phyloP scores from a whole-genome alignment of 2,329 filamentous ascomycete genomes.

The Aspergillus jensenii region DNA sequence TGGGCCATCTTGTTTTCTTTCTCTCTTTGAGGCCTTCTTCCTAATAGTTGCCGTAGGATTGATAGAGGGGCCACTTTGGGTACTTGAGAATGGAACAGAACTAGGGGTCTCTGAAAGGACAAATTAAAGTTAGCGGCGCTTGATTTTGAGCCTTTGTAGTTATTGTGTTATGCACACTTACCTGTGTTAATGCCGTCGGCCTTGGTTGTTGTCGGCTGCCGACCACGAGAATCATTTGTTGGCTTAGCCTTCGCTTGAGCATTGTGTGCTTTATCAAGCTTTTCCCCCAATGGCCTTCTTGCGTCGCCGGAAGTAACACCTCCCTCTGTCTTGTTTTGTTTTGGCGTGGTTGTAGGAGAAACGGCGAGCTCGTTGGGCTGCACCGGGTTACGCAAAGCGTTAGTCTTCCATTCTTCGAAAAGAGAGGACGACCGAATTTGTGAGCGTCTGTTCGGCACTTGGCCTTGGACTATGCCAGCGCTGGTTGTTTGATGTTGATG shows the following conservation, averaged over 20 bases:
- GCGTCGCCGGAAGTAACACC: not conserved
- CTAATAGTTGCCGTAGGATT: not conserved
- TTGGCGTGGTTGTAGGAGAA: not conserved
- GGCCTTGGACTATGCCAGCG: not conserved
- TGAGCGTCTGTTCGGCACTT: not conserved
- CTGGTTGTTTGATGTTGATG: not conserved
- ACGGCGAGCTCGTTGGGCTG: not conserved
- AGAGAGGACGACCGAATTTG: constrained; percentile 12
- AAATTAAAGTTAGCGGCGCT: not conserved
- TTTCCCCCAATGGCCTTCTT: not conserved
- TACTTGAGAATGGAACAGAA: not conserved
- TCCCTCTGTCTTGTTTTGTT: not conserved
- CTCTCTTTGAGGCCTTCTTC: not conserved
- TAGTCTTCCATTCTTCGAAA: constrained; percentile 22
- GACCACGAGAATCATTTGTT: not conserved
- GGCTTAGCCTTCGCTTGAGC: not conserved
- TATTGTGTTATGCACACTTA: not conserved
- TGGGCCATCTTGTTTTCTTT: not conserved
- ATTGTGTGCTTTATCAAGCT: not conserved
- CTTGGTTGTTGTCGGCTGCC: not conserved
- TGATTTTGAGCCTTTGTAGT: not conserved
- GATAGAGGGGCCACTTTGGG: not conserved
- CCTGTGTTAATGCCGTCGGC: not conserved
- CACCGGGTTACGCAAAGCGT: not conserved
- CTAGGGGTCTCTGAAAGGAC: not conserved